Conservation (phyloP, 2,329 filamentous ascomycete genomes). For the Fonsecaea pedrosoi region DNA sequence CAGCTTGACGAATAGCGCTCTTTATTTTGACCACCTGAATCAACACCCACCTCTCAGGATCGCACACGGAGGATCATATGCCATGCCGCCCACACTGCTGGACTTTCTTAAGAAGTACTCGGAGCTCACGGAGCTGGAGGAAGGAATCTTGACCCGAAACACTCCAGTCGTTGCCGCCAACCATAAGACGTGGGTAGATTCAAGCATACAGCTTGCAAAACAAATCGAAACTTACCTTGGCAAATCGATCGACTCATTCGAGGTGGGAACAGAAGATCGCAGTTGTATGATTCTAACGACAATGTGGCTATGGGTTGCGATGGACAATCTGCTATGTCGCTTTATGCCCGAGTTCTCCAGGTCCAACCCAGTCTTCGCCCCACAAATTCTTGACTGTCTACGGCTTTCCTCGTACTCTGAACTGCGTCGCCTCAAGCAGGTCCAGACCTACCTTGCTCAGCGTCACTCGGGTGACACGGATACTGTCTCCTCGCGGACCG, state of each 20-base stretch:
- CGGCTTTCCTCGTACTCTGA: constrained; percentile 57
- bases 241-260: constrained; percentile 48
- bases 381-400: constrained; percentile 61
- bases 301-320: constrained; percentile 64
- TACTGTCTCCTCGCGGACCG: constrained; percentile 45
- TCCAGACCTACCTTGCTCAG: constrained; percentile 60
- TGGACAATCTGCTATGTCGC: constrained; percentile 59
- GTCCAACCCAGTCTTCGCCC: constrained; percentile 60
- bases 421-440: constrained; percentile 57
- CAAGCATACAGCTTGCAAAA: constrained; percentile 4
- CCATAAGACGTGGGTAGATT: constrained; percentile 1
- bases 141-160: constrained; percentile 1
- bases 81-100: constrained; percentile 1
- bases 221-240: constrained; percentile 45
- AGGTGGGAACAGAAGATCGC: constrained; percentile 56
- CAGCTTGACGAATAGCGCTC: constrained; percentile 51
- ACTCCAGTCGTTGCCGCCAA: background rate
- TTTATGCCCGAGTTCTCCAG: constrained; percentile 57
- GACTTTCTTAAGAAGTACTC: constrained; percentile 17
- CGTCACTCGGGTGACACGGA: background rate
- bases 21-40: constrained; percentile 42
- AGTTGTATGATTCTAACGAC: constrained; percentile 61
- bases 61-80: background rate
- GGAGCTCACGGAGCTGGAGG: constrained; percentile 12
- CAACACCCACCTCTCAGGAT: constrained; percentile 6